A percentile compares a stretch with the other conserved stretches of the same genome.
Conservation (phyloP, 2,329 filamentous ascomycete genomes). For the Botrytis paeoniae region DNA sequence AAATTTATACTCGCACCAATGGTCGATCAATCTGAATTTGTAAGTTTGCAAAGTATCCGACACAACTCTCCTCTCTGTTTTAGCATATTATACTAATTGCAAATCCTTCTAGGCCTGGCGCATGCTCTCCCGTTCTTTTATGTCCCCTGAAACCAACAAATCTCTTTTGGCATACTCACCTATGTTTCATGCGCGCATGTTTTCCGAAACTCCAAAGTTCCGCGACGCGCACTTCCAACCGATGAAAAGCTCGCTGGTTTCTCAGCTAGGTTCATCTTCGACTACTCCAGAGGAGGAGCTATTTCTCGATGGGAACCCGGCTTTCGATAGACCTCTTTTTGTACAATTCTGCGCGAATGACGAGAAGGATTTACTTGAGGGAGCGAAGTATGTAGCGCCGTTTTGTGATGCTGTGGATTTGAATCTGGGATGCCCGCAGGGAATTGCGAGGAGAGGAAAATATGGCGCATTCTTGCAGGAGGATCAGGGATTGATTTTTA, state of each 20-base stretch:
- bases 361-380: conserved; percentile 72
- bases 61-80: neutral
- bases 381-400: conserved; percentile 74
- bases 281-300: conserved; percentile 39
- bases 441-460: conserved; percentile 84
- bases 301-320: conserved; percentile 83
- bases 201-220: conserved; percentile 72
- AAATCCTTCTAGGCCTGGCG: conserved; percentile 74
- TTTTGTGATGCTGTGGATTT: conserved; percentile 95
- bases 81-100: conserved; percentile 21
- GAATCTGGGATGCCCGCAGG: conserved; percentile 94
- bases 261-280: conserved; percentile 23
- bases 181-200: conserved; percentile 93
- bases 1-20: conserved; percentile 92
- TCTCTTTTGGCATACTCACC: conserved; percentile 84
- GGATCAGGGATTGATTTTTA: conserved; percentile 77
- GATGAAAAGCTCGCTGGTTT: conserved; percentile 39
- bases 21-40: conserved; percentile 98
- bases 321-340: conserved; percentile 82
- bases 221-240: conserved; percentile 77
- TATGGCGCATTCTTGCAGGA: conserved; percentile 97
- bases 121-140: conserved; percentile 90
- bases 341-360: conserved; percentile 97
- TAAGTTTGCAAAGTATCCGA: conserved; percentile 47
- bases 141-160: conserved; percentile 61